Conservation (phyloP, 441 rosid genomes). For the Gossypium laxum region DNA sequence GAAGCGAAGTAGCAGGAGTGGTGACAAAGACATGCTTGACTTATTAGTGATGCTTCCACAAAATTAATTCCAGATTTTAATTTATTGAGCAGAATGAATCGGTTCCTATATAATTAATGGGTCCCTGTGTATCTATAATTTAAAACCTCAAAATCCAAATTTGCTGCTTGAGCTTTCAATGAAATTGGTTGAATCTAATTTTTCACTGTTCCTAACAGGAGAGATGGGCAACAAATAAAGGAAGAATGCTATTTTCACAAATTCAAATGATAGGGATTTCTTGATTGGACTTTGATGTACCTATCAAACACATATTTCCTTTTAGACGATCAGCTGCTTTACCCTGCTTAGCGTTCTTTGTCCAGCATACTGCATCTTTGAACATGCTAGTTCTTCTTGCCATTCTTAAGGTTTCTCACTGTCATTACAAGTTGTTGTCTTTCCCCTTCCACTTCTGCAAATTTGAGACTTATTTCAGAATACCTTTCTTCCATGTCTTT, state of each 20-base stretch:
- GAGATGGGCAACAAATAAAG: neutral
- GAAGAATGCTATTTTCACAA: neutral
- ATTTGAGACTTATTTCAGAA: constrained; percentile 39
- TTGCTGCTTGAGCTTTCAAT: neutral
- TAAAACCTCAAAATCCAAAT: constrained; percentile 7
- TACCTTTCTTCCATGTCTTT: constrained; percentile 26
- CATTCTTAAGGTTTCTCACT: constrained; percentile 27
- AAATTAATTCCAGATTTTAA: constrained; percentile 1
- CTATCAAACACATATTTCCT: constrained; percentile 12
- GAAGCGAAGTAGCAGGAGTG: neutral
- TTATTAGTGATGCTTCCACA: constrained; percentile 1
- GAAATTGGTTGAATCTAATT: neutral
- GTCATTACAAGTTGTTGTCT: constrained; percentile 41
- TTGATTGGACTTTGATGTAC: constrained; percentile 10
- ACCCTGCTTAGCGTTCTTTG: neutral
- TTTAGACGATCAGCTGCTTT: constrained; percentile 16
- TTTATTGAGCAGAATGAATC: constrained; percentile 3
- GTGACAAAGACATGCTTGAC: neutral
- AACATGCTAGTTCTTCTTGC: constrained; percentile 32
- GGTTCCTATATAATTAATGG: neutral
- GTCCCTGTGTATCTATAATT: neutral
- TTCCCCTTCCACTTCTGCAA: constrained; percentile 42
- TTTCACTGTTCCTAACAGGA: constrained; percentile 4
- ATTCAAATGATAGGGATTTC: constrained; percentile 3
- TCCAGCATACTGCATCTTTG: constrained; percentile 13